Evolutionary conservation across 805 yeast genomes (phyloP), one percentile per base, ranked within the genome.

Genomic region (Candida koratica): DNA sequence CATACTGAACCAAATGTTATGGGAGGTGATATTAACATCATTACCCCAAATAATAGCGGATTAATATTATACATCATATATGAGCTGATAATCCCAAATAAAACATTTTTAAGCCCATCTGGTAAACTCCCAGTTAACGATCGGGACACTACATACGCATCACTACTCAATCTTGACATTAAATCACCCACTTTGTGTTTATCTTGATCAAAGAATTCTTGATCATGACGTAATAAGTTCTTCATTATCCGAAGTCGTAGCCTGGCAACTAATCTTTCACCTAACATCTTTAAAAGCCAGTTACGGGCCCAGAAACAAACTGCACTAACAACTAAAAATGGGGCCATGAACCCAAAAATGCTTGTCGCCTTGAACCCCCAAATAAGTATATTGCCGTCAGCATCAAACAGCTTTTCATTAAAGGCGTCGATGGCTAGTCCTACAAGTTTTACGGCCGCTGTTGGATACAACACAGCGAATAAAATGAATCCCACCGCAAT

Each of bases 101-200:
- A 53, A 23, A 62, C 53, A 38, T 67, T 66, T 34, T 67, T 67
- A 38, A 67, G 52, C 8, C 73, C 73, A 43, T 67, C 73, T 3
- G 73, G 71, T 30, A 67, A 50, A 43, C 63, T 66, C 22, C 62
- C 54, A 9, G 71, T 67, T 34, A 67, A 60, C 2, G 71, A 65
- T 28, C 67, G 51, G 8, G 68, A 60, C 10, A 67, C 73, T n/a
- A 67, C 64, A 42, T 66, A 67, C 2, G 73, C 73, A 47, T 67
- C 73, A 42, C 68, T 61, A 5, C 69, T 61, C 25, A 67, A 56
- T 32, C 73, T 52, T 9, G 69, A 63, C 32, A 67, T 64, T 44
- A 67, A 60, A 43, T 67, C 73, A 12, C 73, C 73, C 1, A 68
- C 71, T 47, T 67, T 67, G 48, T 67, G 64, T 44, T 65, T 67